phyloP scores from a whole-genome alignment of 306 rosid species.

The Vachellia pachyceras region DNA sequence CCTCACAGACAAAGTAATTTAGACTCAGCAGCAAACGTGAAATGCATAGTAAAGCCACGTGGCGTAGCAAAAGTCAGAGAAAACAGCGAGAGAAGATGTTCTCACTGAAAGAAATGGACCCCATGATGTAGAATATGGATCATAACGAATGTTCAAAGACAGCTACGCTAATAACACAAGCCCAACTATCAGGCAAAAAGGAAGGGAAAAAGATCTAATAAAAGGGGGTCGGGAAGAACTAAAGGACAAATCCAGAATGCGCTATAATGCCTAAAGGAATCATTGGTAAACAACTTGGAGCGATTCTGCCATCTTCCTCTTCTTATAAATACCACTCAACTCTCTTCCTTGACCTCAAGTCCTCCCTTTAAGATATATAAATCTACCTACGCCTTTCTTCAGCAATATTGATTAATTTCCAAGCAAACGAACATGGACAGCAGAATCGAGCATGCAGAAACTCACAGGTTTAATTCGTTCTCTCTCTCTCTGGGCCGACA shows the following conservation, averaged over 20 bases:
- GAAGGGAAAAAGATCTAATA: constrained; percentile 24
- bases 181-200: constrained; percentile 23
- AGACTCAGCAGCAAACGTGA: constrained; percentile 11
- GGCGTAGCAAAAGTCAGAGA: constrained; percentile 16
- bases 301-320: constrained; percentile 4
- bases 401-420: not conserved
- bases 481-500: not conserved
- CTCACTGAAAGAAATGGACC: constrained; percentile 40
- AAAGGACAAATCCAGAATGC: constrained; percentile 31
- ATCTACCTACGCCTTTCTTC: constrained; percentile 15
- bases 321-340: constrained; percentile 57
- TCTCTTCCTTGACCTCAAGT: constrained; percentile 38
- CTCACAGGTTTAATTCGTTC: constrained; percentile 67
- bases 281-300: constrained; percentile 46
- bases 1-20: not conserved
- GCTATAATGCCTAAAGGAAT: constrained; percentile 40
- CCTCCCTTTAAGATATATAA: constrained; percentile 19
- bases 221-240: not conserved
- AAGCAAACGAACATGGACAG: constrained; percentile 51
- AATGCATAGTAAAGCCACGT: constrained; percentile 28
- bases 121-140: constrained; percentile 46
- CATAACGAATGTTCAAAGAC: constrained; percentile 48
- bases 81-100: constrained; percentile 15
- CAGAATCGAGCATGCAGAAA: constrained; percentile 60
- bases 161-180: constrained; percentile 11